phyloP scores from a whole-genome alignment of 257 asterid genomes.

The Knoxia roxburghii region DNA sequence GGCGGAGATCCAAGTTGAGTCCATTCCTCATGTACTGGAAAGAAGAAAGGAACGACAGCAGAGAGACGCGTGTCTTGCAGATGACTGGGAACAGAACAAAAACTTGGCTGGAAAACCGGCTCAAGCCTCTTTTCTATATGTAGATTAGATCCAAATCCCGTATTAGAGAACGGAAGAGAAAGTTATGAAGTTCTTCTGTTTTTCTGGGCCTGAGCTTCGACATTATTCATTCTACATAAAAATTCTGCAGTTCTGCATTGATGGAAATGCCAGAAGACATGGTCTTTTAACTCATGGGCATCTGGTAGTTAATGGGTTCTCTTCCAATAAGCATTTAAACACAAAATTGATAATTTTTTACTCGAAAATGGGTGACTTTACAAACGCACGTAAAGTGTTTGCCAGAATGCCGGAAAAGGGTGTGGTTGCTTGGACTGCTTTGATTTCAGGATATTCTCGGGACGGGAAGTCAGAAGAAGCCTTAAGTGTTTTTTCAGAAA shows the following conservation, averaged over 20 bases:
- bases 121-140: no score
- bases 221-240: constrained; percentile 37
- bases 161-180: no score
- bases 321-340: constrained; percentile 23
- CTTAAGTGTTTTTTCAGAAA: constrained; percentile 31
- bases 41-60: no score
- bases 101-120: no score
- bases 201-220: constrained; percentile 11
- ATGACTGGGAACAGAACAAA: no score
- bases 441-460: constrained; percentile 47
- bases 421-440: constrained; percentile 59
- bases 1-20: no score
- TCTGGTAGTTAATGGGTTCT: constrained; percentile 27
- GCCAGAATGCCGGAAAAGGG: constrained; percentile 32
- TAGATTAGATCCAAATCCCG: no score
- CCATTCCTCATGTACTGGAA: no score
- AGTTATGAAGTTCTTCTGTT: background rate
- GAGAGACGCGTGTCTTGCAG: no score
- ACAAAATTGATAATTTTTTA: constrained; percentile 49
- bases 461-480: constrained; percentile 33
- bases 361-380: constrained; percentile 29
- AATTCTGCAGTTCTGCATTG: constrained; percentile 37
- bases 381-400: constrained; percentile 36
- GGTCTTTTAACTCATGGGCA: constrained; percentile 39
- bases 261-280: constrained; percentile 21